Evolutionary conservation across 2,329 filamentous ascomycete species (phyloP), one percentile per base, ranked within the genome.

Genomic region (Teratosphaeria viscida): DNA sequence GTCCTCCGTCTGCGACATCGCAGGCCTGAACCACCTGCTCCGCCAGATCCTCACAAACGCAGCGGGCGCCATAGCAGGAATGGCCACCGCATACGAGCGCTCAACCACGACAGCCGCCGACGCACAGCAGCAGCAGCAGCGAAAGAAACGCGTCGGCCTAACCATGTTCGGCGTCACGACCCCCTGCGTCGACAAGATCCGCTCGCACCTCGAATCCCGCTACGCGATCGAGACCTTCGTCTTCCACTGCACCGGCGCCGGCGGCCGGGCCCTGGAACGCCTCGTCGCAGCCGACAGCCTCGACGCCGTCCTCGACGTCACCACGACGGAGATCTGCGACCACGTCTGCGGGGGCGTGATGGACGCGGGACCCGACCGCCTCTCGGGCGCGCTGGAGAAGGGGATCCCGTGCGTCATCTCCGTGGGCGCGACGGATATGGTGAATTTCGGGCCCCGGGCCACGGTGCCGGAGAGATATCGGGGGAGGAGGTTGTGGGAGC

Each of bases 111-210:
- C 29, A 32, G 16, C 52, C 3, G 55, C 55, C 19, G 32, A 47
- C 7, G 35, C 54, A 14, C 54, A 23, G 12, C n/a, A 39, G 29
- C 6, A 54, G 29, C 23, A 61, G 35, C 39, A 64, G 35, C 39
- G 63, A 57, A 78, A 77, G 65, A 80, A 78, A 59, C 74, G 79
- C 0, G 75, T 89, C 6, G 86, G 80, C 0, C 80, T 89, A 27
- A 88, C 86, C 2, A 89, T 89, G 86, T 89, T 89, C 67, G 86
- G 87, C 2, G 85, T 89, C 6, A 90, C 87, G 0, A 89, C 86
- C 0, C 85, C 85, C 0, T 82, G 81, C 11, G 85, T 85, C 0
- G 81, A 85, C 54, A 72, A 70, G 1, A 80, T 86, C 1, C 78
- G 84, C 0, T 65, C 70, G 1, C 71, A 80, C 54, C 75, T 88